phyloP scores from a whole-genome alignment of 257 asterid genomes.

The Plantago ovata region DNA sequence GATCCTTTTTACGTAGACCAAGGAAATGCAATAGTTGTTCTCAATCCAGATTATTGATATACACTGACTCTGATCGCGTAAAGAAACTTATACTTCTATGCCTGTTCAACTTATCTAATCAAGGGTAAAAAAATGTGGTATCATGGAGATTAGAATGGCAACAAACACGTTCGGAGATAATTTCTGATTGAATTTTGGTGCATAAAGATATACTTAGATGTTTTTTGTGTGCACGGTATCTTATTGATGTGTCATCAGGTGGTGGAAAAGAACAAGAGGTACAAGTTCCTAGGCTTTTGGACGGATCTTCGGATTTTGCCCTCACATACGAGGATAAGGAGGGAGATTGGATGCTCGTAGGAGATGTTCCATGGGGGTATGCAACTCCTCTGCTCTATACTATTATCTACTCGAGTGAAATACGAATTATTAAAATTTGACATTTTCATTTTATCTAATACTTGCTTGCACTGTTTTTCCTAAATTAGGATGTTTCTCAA shows the following conservation, averaged over 20 bases:
- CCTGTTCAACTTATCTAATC: too few relatives aligned
- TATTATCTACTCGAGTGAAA: neutral
- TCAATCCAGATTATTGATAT: neutral
- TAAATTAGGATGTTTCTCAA: conserved; percentile 66
- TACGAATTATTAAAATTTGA: neutral
- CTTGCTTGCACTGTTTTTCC: neutral
- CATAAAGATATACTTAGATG: too few relatives aligned
- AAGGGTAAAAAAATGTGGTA: too few relatives aligned
- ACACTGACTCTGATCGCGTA: neutral
- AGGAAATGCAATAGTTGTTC: too few relatives aligned
- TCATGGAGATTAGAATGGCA: too few relatives aligned
- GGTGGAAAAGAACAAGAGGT: conserved; percentile 45
- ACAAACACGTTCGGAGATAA: too few relatives aligned
- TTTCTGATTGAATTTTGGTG: too few relatives aligned
- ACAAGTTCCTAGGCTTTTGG: conserved; percentile 57
- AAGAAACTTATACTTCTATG: too few relatives aligned
- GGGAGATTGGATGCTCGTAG: conserved; percentile 93
- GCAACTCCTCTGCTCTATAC: neutral
- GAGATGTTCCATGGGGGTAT: conserved; percentile 91
- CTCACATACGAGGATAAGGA: conserved; percentile 83
- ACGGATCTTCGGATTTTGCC: conserved; percentile 73
- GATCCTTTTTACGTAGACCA: too few relatives aligned
- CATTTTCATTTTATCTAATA: neutral
- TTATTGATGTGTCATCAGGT: conserved; percentile 27
- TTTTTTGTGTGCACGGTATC: neutral